Evolutionary conservation across 225 moss, liverwort and hornwort species (phyloP).

Genomic region (Bryoerythrophyllum caledonicum): DNA sequence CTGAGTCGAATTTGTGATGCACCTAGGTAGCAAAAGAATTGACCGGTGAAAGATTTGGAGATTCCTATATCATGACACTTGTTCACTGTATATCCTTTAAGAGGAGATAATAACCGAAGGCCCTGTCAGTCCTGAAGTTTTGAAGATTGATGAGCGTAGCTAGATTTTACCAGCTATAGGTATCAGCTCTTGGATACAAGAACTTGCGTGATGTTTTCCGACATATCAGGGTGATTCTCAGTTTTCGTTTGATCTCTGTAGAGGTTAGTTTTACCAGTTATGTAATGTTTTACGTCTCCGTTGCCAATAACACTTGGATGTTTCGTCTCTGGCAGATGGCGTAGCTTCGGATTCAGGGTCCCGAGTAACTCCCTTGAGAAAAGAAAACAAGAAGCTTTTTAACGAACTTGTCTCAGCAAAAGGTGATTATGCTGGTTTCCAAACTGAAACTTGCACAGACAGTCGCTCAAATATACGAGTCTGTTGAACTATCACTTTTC

Average conservation of each 20-base stretch:
- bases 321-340: conserved; percentile 54
- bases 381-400: conserved; percentile 68
- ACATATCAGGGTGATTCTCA: not conserved
- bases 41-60: not conserved
- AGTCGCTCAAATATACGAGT: not conserved
- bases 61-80: not conserved
- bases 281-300: not conserved
- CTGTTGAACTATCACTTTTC: not conserved
- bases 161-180: not conserved
- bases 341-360: conserved; percentile 71
- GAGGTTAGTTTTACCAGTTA: not conserved
- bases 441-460: not conserved
- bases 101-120: not conserved
- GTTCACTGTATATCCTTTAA: not conserved
- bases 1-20: not conserved
- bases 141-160: not conserved
- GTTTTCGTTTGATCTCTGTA: not conserved
- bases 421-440: conserved; percentile 32
- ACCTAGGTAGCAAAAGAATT: conserved; percentile 1
- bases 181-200: not conserved
- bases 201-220: not conserved
- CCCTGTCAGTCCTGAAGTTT: not conserved
- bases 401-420: conserved; percentile 59
- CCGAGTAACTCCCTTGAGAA: conserved; percentile 59
- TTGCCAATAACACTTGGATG: conserved; percentile 14